Evolutionary conservation across 2,329 filamentous ascomycete species (phyloP).

Genomic region (Geosmithia putterillii): DNA sequence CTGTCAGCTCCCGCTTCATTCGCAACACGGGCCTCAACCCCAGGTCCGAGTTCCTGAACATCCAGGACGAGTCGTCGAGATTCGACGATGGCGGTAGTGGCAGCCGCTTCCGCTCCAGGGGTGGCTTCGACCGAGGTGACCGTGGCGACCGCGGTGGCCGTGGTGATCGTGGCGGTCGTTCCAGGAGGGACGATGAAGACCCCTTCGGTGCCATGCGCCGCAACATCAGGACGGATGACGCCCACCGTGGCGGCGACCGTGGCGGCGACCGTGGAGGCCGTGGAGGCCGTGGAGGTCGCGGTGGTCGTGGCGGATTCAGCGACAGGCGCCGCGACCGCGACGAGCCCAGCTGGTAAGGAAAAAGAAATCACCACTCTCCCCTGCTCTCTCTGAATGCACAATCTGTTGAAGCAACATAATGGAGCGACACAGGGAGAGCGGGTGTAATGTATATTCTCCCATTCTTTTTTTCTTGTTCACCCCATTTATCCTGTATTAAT

Average conservation of each 20-base stretch:
- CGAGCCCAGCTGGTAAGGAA: neutral
- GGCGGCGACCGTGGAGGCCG: neutral
- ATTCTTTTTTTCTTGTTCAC: neutral
- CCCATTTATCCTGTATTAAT: neutral
- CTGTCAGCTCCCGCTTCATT: slow-evolving; percentile 13
- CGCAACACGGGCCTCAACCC: slow-evolving; percentile 17
- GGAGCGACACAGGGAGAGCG: neutral
- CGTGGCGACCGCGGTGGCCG: slow-evolving; percentile 9
- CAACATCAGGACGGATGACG: slow-evolving; percentile 4
- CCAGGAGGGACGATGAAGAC: slow-evolving; percentile 4
- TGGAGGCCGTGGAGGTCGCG: neutral
- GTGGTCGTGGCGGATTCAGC: slow-evolving; percentile 1
- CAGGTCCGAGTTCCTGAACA: slow-evolving; percentile 18
- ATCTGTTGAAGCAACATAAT: neutral
- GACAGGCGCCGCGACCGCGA: neutral
- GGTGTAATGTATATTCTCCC: neutral
- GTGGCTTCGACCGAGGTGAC: slow-evolving; percentile 7
- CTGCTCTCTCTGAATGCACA: neutral
- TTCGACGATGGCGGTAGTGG: slow-evolving; percentile 5
- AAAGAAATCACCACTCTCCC: neutral
- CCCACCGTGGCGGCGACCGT: neutral
- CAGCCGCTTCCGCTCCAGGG: slow-evolving; percentile 6
- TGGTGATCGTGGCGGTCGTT: slow-evolving; percentile 7
- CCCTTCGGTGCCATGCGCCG: slow-evolving; percentile 9
- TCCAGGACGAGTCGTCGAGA: slow-evolving; percentile 8